These are phyloP conservation scores for Phytophthora brassicae DNA, from an alignment of 352 stramenopile species.

Conservation along the genomic window DNA sequence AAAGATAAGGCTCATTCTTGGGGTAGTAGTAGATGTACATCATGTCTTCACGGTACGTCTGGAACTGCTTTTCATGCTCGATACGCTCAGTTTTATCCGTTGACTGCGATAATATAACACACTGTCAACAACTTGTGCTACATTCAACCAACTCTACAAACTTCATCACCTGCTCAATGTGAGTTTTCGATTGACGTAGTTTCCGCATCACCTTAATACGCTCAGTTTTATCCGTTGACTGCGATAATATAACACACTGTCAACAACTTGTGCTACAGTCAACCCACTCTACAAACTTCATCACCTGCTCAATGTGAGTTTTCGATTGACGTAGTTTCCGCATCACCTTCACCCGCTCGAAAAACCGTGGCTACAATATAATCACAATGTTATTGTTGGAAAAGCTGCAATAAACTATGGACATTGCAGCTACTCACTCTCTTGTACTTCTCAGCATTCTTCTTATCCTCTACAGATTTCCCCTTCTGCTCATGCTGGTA, in stretches of 20 bases:
- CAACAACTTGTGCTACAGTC: neutral
- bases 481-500: constrained; percentile 50
- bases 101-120: constrained; percentile 26
- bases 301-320: constrained; percentile 48
- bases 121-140: neutral
- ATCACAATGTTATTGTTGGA: neutral
- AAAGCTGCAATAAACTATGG: too few relatives aligned
- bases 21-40: constrained; percentile 88
- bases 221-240: constrained; percentile 47
- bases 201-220: constrained; percentile 60
- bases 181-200: constrained; percentile 55
- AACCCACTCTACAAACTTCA: neutral
- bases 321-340: constrained; percentile 73
- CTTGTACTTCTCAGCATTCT: constrained; percentile 82
- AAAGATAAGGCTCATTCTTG: constrained; percentile 68
- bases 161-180: constrained; percentile 45
- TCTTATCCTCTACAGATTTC: constrained; percentile 59
- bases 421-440: constrained; percentile 38
- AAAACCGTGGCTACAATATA: constrained; percentile 61
- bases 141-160: neutral
- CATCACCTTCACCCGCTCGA: constrained; percentile 85
- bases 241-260: neutral
- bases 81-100: constrained; percentile 42
- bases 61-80: constrained; percentile 41
- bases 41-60: constrained; percentile 59